Conservation (phyloP, 352 stramenopile species). For the Pythium myriotylum region DNA sequence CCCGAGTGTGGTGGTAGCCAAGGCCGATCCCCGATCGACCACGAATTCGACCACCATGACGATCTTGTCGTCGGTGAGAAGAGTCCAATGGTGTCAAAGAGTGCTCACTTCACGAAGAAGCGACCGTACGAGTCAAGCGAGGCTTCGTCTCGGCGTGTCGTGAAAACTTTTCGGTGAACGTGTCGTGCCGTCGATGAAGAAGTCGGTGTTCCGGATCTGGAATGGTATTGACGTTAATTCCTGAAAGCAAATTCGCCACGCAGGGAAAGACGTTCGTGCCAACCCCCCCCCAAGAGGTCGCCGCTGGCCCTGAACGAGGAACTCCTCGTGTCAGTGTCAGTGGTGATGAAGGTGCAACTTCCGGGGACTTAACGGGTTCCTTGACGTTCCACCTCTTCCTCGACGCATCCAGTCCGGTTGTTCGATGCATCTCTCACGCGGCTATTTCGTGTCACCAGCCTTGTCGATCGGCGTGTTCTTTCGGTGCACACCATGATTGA, state of each 20-base stretch:
- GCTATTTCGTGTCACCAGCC: constrained; percentile 15
- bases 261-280: not conserved
- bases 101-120: constrained; percentile 21
- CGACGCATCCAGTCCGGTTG: constrained; percentile 14
- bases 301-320: not conserved
- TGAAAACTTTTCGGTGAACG: constrained; percentile 28
- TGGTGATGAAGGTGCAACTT: not conserved
- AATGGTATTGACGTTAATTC: constrained; percentile 7
- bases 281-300: constrained; percentile 12
- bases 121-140: constrained; percentile 27
- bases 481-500: constrained; percentile 26
- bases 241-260: not conserved
- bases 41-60: constrained; percentile 74
- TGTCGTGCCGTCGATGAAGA: constrained; percentile 7
- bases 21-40: constrained; percentile 68
- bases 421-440: not conserved
- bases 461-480: constrained; percentile 24
- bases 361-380: not conserved
- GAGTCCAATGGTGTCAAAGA: constrained; percentile 19
- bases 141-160: constrained; percentile 14
- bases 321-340: not conserved
- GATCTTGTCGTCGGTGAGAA: constrained; percentile 24
- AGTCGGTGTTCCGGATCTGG: constrained; percentile 12
- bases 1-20: constrained; percentile 73
- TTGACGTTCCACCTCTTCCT: constrained; percentile 1